Percentiles rank a stretch among this genome's conserved stretches.
phyloP scores from a whole-genome alignment of 306 rosid genomes.

The Betula pendula region DNA sequence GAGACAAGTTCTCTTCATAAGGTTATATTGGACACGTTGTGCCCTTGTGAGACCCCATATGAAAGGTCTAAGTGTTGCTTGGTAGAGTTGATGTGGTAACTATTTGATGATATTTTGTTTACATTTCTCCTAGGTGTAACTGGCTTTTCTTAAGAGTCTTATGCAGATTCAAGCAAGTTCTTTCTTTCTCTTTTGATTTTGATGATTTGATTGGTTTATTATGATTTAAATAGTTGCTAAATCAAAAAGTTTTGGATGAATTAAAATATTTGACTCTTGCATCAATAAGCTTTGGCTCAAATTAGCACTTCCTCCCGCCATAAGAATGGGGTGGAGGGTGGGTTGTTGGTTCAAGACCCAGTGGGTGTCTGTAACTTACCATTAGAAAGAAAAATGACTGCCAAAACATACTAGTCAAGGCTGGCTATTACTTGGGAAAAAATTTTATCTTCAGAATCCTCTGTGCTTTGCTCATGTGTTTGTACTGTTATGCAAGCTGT shows the following conservation, averaged over 20 bases:
- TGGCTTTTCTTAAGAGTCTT: no score
- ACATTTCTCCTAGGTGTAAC: not conserved
- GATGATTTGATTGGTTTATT: not conserved
- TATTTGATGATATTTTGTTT: not conserved
- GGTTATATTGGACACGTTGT: not conserved
- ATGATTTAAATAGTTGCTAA: not conserved
- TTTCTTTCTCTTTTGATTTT: not conserved
- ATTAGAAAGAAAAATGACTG: no score
- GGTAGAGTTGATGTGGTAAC: not conserved
- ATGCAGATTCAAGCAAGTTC: not conserved
- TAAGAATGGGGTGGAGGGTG: not conserved
- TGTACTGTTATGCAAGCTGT: not conserved
- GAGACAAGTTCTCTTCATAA: not conserved
- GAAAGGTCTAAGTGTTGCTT: not conserved
- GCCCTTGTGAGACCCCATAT: not conserved
- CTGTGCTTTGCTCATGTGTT: not conserved
- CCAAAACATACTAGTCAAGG: not conserved
- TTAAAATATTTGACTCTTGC: not conserved
- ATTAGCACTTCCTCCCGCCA: not conserved
- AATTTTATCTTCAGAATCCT: not conserved
- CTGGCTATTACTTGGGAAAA: not conserved
- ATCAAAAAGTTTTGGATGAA: not conserved
- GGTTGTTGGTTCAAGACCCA: not conserved
- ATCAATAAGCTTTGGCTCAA: not conserved
- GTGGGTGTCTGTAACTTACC: not conserved